Conservation (phyloP, 2,329 filamentous ascomycete species). For the Verticillium longisporum region DNA sequence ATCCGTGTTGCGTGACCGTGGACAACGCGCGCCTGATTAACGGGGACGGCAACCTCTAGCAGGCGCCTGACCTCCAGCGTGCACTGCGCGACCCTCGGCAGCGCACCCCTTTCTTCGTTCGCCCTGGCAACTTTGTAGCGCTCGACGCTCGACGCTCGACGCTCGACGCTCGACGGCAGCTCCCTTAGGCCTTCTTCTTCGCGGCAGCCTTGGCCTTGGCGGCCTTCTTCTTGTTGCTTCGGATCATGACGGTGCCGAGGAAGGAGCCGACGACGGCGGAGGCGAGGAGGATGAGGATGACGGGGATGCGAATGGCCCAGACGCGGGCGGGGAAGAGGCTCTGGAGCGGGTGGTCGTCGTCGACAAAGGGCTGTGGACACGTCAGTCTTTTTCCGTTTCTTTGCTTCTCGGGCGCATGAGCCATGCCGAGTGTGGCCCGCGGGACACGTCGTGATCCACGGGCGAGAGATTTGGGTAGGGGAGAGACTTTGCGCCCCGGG, state of each 20-base stretch:
- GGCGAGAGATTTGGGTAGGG: neutral
- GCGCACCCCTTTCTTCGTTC: neutral
- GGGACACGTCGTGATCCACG: neutral
- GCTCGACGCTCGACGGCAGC: neutral
- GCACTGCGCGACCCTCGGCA: neutral
- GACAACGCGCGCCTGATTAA: neutral
- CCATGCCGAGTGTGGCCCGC: neutral
- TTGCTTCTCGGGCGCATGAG: too few relatives aligned
- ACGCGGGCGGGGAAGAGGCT: constrained; percentile 93
- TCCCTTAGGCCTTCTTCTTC: constrained; percentile 74
- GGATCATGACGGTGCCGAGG: constrained; percentile 95
- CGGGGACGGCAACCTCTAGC: neutral
- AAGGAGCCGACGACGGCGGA: constrained; percentile 94
- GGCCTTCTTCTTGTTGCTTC: constrained; percentile 96
- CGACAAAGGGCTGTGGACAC: constrained; percentile 78
- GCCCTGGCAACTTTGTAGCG: neutral
- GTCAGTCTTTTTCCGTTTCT: neutral
- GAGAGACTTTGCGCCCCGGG: constrained; percentile 2
- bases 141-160: too few relatives aligned
- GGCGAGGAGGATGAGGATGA: constrained; percentile 88
- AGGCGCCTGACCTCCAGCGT: neutral
- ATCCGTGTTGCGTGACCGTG: neutral
- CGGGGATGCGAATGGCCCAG: constrained; percentile 97
- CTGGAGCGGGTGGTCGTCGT: constrained; percentile 87
- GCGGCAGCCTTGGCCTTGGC: constrained; percentile 78